These are phyloP conservation scores for Prunus mume DNA, from an alignment of 306 rosid genomes.

Conservation along the genomic window DNA sequence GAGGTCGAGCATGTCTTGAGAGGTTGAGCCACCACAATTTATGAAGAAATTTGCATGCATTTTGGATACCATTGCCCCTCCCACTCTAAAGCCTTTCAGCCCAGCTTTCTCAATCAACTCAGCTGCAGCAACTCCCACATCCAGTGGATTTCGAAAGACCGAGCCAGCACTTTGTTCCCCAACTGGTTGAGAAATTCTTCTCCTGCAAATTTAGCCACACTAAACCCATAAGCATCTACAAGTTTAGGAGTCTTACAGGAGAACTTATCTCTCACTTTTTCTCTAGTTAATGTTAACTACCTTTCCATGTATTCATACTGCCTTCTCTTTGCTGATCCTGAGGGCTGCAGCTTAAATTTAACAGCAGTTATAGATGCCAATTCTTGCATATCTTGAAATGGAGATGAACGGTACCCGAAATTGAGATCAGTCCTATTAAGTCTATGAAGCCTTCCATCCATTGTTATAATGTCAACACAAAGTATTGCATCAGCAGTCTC, in stretches of 20 bases:
- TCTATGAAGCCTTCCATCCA: conserved; percentile 17
- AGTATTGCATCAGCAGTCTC: conserved; percentile 27
- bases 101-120: conserved; percentile 27
- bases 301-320: conserved; percentile 19
- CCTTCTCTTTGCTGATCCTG: conserved; percentile 11
- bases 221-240: not conserved
- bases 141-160: conserved; percentile 29
- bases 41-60: conserved; percentile 29
- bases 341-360: conserved; percentile 23
- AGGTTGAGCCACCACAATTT: conserved; percentile 28
- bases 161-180: conserved; percentile 30
- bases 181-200: conserved; percentile 29
- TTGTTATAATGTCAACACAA: conserved; percentile 19
- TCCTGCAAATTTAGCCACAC: conserved; percentile 18
- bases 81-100: conserved; percentile 31
- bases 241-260: not conserved
- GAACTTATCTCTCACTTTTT: not conserved
- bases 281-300: not conserved
- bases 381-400: conserved; percentile 30
- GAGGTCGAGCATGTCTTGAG: conserved; percentile 38
- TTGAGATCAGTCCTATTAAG: conserved; percentile 17
- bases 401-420: conserved; percentile 28
- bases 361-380: conserved; percentile 34
- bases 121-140: conserved; percentile 21
- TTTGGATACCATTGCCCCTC: conserved; percentile 34